Conservation (phyloP, 129 eudicot species). For the Daucus carota region DH1_v3.0 NC_030382.2:51840001-51840500, state of each 20-base stretch:
- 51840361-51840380: not conserved
- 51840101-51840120: constrained; percentile 10
- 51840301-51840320: not conserved
- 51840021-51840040: not conserved
- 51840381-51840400: not conserved
- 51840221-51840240: not conserved
- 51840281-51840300: too few species aligned
- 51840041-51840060: not conserved
- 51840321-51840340: not conserved
- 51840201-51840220: too few species aligned
- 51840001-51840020: not conserved
- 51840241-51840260: not conserved
- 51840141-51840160: constrained; percentile 7
- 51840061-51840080: not conserved
- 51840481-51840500: not conserved
- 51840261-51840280: too few species aligned
- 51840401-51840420: not conserved
- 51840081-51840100: constrained; percentile 18
- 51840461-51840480: not conserved
- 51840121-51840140: not conserved
- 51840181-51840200: too few species aligned
- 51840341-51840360: not conserved
- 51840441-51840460: not conserved
- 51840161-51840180: too few species aligned
- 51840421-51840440: not conserved